Conservation (phyloP, 2,329 filamentous ascomycete species). For the Diaporthe ampelina region DNA sequence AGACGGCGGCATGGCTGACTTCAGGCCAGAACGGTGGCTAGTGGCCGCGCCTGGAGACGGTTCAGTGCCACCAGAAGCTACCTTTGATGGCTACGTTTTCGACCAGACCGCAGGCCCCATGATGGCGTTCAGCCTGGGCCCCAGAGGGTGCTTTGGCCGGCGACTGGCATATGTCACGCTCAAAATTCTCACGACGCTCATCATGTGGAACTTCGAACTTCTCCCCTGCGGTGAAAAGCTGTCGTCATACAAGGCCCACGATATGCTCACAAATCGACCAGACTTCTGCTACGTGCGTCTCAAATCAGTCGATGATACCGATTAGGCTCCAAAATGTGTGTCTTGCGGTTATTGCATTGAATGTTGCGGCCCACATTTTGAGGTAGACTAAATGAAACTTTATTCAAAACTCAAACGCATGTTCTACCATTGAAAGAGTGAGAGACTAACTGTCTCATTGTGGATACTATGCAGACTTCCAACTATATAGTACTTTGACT, state of each 20-base stretch:
- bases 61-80: neutral
- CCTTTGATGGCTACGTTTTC: conserved; percentile 39
- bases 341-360: neutral
- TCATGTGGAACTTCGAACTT: conserved; percentile 47
- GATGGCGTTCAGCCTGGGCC: conserved; percentile 46
- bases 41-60: neutral
- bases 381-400: neutral
- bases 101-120: conserved; percentile 46
- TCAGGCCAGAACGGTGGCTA: conserved; percentile 18
- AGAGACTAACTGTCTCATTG: no score
- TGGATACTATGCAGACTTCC: neutral
- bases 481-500: neutral
- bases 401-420: neutral
- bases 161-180: conserved; percentile 48
- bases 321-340: neutral
- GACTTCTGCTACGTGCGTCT: conserved; percentile 23
- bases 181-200: conserved; percentile 43
- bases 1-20: conserved; percentile 8
- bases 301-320: neutral
- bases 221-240: conserved; percentile 15
- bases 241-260: conserved; percentile 27
- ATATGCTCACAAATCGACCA: conserved; percentile 23
- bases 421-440: neutral
- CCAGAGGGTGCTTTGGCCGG: conserved; percentile 47
- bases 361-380: neutral